Percentiles rank a stretch among this genome's conserved stretches.
phyloP scores from a whole-genome alignment of 441 rosid genomes.

The Corymbia citriodora region DNA sequence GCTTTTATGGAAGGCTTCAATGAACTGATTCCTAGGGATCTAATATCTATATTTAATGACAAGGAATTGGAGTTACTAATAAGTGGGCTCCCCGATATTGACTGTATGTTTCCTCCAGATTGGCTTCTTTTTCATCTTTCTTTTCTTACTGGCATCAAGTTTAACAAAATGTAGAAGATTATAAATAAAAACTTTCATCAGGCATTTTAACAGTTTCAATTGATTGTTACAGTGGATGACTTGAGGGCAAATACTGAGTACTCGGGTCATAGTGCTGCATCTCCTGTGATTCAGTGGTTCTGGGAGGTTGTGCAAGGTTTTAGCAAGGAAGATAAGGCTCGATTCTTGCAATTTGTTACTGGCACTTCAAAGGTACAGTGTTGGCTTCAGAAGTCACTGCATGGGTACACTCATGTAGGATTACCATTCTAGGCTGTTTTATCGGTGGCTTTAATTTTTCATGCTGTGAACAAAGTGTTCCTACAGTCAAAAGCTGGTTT shows the following conservation, averaged over 20 bases:
- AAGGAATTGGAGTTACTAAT: slow-evolving; percentile 91
- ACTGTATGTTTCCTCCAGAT: slow-evolving; percentile 43
- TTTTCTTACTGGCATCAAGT: background rate
- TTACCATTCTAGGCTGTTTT: background rate
- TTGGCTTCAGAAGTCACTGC: background rate
- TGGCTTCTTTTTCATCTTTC: background rate
- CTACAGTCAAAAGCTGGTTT: background rate
- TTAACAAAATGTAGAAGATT: background rate
- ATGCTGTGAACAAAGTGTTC: background rate
- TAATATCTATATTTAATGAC: slow-evolving; percentile 84
- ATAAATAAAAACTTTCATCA: background rate
- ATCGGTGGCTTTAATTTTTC: background rate
- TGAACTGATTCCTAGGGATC: slow-evolving; percentile 69
- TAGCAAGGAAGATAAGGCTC: slow-evolving; percentile 96
- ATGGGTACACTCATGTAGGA: background rate
- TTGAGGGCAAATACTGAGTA: slow-evolving; percentile 90
- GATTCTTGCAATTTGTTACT: slow-evolving; percentile 91
- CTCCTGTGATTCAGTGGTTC: slow-evolving; percentile 90
- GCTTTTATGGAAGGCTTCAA: slow-evolving; percentile 86
- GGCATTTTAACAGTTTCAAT: background rate
- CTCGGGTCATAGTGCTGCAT: slow-evolving; percentile 88
- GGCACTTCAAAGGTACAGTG: slow-evolving; percentile 89
- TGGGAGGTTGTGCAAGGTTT: slow-evolving; percentile 97
- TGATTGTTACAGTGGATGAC: slow-evolving; percentile 65
- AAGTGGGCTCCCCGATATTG: slow-evolving; percentile 96